These are phyloP conservation scores for Bolboschoenoplectus hybrid DNA, from an alignment of 202 grass and related monocot species.

Conservation along the genomic window DNA sequence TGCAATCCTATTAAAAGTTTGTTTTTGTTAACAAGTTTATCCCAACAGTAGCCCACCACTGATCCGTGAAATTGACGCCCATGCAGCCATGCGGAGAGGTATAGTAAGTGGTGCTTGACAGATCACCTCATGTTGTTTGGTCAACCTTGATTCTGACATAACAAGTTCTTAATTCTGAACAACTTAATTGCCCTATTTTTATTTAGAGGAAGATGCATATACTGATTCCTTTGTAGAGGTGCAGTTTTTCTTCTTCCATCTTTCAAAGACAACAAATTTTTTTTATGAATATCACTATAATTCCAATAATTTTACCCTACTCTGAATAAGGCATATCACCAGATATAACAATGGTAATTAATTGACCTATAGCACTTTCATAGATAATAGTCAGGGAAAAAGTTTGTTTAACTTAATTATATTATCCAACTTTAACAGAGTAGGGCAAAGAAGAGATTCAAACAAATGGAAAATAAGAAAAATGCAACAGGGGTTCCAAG, in stretches of 20 bases:
- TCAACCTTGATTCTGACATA: conserved; percentile 23
- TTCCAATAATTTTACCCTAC: not conserved
- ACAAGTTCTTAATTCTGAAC: not conserved
- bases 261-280: not conserved
- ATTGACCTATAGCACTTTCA: not conserved
- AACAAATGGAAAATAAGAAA: not conserved
- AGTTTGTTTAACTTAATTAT: not conserved
- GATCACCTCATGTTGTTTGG: not conserved
- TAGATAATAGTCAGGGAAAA: not conserved
- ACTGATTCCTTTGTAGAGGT: not conserved
- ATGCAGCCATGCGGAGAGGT: not conserved
- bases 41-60: not conserved
- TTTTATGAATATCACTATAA: not conserved
- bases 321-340: not conserved
- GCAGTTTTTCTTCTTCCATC: not conserved
- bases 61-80: not conserved
- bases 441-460: not conserved
- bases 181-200: not conserved
- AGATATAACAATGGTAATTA: not conserved
- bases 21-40: not conserved
- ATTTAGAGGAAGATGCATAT: not conserved
- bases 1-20: not conserved
- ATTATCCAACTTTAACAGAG: too few relatives aligned
- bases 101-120: conserved; percentile 15
- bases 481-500: not conserved